These are phyloP conservation scores for Flaveria brownii DNA, from an alignment of 129 eudicot species.

Conservation along the genomic window DNA sequence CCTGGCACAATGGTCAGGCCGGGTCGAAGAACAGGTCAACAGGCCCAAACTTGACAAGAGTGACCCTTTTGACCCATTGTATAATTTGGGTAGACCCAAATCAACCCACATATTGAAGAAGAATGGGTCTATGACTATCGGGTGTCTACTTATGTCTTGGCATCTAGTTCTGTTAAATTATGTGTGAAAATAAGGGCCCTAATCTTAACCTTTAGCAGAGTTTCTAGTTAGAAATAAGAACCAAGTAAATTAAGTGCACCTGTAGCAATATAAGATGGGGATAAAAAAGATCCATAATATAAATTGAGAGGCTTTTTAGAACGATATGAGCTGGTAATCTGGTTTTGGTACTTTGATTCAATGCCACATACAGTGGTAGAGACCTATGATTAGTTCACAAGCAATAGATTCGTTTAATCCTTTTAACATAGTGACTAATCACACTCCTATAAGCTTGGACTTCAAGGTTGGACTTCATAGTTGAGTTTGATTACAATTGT, in stretches of 20 bases:
- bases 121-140: background rate
- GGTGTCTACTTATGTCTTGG: background rate
- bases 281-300: background rate
- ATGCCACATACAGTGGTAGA: background rate
- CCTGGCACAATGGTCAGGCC: background rate
- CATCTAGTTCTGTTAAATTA: background rate
- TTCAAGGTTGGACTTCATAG: background rate
- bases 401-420: background rate
- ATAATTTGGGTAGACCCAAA: background rate
- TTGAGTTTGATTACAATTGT: background rate
- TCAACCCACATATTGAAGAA: background rate
- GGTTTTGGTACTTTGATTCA: background rate
- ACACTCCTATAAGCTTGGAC: slow-evolving; percentile 5
- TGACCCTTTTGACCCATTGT: background rate
- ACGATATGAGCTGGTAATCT: background rate
- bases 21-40: background rate
- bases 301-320: background rate
- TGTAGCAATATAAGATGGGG: background rate
- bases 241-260: background rate
- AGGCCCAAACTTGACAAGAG: background rate
- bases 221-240: background rate
- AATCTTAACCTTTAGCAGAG: background rate
- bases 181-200: background rate
- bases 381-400: background rate
- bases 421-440: background rate